phyloP scores from a whole-genome alignment of 768 basidiomycete species.

The Pisolithus sp. region DNA sequence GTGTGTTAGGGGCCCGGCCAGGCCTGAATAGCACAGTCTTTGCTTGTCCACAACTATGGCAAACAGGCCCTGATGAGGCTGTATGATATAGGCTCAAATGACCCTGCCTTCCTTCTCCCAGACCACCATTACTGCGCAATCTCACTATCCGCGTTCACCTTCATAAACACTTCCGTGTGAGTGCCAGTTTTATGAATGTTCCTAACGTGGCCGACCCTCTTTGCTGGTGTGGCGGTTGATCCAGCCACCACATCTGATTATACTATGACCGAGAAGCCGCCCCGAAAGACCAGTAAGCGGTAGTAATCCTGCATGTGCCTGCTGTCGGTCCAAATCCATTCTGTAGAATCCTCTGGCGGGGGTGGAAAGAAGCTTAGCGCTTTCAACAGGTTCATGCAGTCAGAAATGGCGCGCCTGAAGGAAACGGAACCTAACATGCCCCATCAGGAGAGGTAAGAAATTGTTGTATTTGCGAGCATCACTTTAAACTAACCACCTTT shows the following conservation, averaged over 20 bases:
- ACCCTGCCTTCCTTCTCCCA: constrained; percentile 39
- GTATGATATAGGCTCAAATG: constrained; percentile 55
- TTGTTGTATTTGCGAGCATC: not conserved
- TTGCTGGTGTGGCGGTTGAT: constrained; percentile 23
- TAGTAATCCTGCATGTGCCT: constrained; percentile 10
- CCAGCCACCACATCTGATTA: constrained; percentile 7
- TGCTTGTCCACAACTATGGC: too few relatives aligned
- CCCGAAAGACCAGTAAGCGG: constrained; percentile 49
- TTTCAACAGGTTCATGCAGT: constrained; percentile 79
- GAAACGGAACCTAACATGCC: constrained; percentile 64
- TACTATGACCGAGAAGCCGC: constrained; percentile 40
- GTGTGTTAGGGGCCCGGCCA: too few relatives aligned
- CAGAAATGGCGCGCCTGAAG: constrained; percentile 74
- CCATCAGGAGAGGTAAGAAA: constrained; percentile 65
- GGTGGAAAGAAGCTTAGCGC: constrained; percentile 54
- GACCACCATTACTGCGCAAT: constrained; percentile 28
- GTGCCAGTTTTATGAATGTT: not conserved
- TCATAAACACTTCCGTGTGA: constrained; percentile 5
- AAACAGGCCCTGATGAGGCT: not conserved
- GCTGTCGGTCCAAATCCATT: constrained; percentile 8
- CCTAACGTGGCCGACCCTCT: constrained; percentile 19
- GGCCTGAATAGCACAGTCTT: too few relatives aligned
- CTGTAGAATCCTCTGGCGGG: constrained; percentile 48
- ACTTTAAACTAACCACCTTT: constrained; percentile 2
- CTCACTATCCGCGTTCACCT: constrained; percentile 4